Percentiles rank a stretch among this genome's conserved stretches.
These are phyloP conservation scores for Tricholoma hemisulphureum DNA, from an alignment of 768 basidiomycete species.

Conservation along the genomic window DNA sequence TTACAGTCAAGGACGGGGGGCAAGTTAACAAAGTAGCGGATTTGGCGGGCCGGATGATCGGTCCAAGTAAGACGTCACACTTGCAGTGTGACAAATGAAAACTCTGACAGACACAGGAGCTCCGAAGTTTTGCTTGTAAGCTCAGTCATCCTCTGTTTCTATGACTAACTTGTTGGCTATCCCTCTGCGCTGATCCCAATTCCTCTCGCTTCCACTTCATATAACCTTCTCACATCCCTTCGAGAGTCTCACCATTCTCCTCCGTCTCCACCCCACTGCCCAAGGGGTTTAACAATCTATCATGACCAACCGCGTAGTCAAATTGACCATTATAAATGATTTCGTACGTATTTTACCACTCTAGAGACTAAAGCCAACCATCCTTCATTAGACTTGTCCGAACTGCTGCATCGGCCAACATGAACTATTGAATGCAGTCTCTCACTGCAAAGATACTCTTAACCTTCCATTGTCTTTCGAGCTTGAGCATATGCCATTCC, in stretches of 20 bases:
- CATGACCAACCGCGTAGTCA: constrained; percentile 45
- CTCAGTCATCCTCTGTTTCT: constrained; percentile 29
- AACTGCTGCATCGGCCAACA: constrained; percentile 55
- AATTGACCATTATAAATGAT: constrained; percentile 49
- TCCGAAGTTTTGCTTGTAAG: constrained; percentile 13
- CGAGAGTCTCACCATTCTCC: constrained; percentile 11
- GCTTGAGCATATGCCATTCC: constrained; percentile 52
- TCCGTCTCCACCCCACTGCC: constrained; percentile 3
- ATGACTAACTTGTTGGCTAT: constrained; percentile 24
- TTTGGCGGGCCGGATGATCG: neutral
- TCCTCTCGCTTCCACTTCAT: constrained; percentile 9
- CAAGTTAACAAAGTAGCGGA: no score
- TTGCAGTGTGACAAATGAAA: constrained; percentile 6
- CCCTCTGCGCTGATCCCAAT: constrained; percentile 2
- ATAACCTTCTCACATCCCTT: constrained; percentile 8
- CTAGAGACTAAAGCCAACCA: neutral
- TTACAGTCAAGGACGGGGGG: no score
- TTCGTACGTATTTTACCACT: constrained; percentile 31
- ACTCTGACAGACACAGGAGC: constrained; percentile 9
- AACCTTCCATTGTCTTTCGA: constrained; percentile 49
- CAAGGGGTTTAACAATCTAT: constrained; percentile 10
- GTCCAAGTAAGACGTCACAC: neutral
- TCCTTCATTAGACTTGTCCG: constrained; percentile 40
- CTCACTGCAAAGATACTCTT: constrained; percentile 46
- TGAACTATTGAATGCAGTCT: constrained; percentile 50